Evolutionary conservation across 1,284 basidiomycete species (phyloP).

Genomic region (Fomitopsis palustris): DNA sequence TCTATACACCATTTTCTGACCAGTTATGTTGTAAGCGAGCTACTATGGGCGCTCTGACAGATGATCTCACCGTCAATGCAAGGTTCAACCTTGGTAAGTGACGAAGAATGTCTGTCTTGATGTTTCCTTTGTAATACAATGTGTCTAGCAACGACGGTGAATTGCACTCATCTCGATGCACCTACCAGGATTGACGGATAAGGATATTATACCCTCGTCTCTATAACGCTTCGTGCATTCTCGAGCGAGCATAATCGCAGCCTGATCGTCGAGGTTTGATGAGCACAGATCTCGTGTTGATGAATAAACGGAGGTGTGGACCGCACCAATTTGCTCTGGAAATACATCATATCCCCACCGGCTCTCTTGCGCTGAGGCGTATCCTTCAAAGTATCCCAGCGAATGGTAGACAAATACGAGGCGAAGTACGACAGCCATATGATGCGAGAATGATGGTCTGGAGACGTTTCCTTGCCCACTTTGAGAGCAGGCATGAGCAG

Average conservation of each 20-base stretch:
- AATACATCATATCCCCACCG: conserved; percentile 14
- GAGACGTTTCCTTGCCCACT: conserved; percentile 19
- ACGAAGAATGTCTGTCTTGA: conserved; percentile 6
- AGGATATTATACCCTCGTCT: conserved; percentile 49
- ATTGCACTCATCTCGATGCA: not conserved
- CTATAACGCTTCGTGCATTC: conserved; percentile 47
- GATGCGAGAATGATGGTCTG: conserved; percentile 23
- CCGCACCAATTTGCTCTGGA: conserved; percentile 33
- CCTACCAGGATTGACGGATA: conserved; percentile 38
- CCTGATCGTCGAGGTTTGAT: no score
- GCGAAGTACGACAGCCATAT: conserved; percentile 26
- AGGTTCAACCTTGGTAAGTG: conserved; percentile 8
- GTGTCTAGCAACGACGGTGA: no score
- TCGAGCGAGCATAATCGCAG: conserved; percentile 42
- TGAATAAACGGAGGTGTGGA: no score
- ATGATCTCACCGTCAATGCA: not conserved
- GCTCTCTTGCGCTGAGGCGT: conserved; percentile 11
- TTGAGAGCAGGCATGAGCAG: conserved; percentile 24
- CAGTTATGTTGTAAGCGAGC: no score
- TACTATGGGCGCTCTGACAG: no score
- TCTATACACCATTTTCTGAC: no score
- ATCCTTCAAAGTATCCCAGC: conserved; percentile 16
- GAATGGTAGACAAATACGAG: conserved; percentile 16
- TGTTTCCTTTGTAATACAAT: no score
- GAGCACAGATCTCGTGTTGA: no score